Percentiles rank a stretch among this genome's conserved stretches.
Evolutionary conservation across 2,329 filamentous ascomycete genomes (phyloP).

Genomic region (Diplodia corticola): DNA sequence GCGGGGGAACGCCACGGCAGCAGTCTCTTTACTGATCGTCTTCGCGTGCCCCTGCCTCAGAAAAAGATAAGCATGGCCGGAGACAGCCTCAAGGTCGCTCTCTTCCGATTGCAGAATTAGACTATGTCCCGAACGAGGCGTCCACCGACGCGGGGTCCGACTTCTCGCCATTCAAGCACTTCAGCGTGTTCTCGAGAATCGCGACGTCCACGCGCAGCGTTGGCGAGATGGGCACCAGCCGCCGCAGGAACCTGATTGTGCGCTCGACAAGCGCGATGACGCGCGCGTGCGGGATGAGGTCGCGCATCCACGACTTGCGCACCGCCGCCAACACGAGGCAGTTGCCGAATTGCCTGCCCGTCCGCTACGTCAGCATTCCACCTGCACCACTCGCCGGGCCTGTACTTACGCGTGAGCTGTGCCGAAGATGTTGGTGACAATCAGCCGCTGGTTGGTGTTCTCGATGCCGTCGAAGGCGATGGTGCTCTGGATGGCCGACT

Average conservation of each 20-base stretch:
- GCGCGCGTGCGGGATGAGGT: constrained; percentile 54
- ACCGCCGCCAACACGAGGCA: constrained; percentile 85
- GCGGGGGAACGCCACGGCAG: constrained; percentile 20
- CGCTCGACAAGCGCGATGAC: constrained; percentile 65
- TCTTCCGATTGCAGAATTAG: constrained; percentile 21
- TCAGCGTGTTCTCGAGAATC: constrained; percentile 59
- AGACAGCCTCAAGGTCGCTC: constrained; percentile 13
- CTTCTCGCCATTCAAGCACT: constrained; percentile 22
- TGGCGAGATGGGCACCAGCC: constrained; percentile 71
- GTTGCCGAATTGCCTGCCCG: constrained; percentile 87
- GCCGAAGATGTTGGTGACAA: constrained; percentile 95
- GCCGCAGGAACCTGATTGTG: constrained; percentile 74
- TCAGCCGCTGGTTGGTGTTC: constrained; percentile 64
- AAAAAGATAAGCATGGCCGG: constrained; percentile 17
- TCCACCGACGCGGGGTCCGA: constrained; percentile 19
- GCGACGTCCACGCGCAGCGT: constrained; percentile 71
- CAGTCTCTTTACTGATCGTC: constrained; percentile 1
- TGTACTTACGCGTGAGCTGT: constrained; percentile 88
- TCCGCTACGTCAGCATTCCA: constrained; percentile 19
- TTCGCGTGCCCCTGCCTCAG: constrained; percentile 15
- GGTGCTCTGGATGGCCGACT: constrained; percentile 79
- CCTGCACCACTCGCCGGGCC: constrained; percentile 25
- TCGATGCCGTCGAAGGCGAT: constrained; percentile 68
- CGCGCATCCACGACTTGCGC: constrained; percentile 63
- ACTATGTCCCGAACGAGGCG: constrained; percentile 19